Conservation (phyloP, 805 yeast species). For the Clavispora fructus region DNA sequence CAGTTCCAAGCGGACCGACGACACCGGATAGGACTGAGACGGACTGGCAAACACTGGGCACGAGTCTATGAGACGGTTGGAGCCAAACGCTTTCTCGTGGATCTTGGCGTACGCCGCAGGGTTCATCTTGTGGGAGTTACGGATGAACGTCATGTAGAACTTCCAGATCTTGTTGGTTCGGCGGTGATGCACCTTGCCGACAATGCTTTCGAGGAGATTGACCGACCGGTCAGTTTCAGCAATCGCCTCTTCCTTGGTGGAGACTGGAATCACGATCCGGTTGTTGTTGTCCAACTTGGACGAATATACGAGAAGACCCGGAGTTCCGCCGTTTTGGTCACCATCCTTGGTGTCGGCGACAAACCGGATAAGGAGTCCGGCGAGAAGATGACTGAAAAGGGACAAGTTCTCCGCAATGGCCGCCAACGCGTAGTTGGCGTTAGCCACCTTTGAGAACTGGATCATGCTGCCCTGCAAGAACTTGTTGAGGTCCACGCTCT, state of each 20-base stretch:
- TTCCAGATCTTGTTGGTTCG: slow-evolving; percentile 29
- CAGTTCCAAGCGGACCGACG: slow-evolving; percentile 9
- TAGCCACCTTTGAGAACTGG: slow-evolving; percentile 3
- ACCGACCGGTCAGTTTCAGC: slow-evolving; percentile 11
- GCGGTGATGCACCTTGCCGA: slow-evolving; percentile 3
- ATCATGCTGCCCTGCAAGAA: slow-evolving; percentile 8
- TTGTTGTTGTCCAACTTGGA: background rate
- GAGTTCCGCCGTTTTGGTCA: background rate
- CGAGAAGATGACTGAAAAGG: slow-evolving; percentile 25
- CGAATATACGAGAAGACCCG: background rate
- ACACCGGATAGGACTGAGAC: slow-evolving; percentile 25
- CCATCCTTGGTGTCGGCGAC: slow-evolving; percentile 5
- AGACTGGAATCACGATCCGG: slow-evolving; percentile 4
- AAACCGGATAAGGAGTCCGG: slow-evolving; percentile 29
- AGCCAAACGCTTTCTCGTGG: slow-evolving; percentile 14
- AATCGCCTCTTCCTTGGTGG: slow-evolving; percentile 10
- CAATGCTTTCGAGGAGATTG: slow-evolving; percentile 4
- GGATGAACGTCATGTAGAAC: slow-evolving; percentile 34
- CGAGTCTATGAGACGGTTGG: slow-evolving; percentile 10
- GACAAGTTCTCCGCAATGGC: slow-evolving; percentile 26
- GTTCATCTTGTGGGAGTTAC: slow-evolving; percentile 23
- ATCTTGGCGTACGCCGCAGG: slow-evolving; percentile 26
- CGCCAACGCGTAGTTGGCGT: slow-evolving; percentile 19
- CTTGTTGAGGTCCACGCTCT: slow-evolving; percentile 10
- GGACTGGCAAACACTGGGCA: slow-evolving; percentile 15